Percentiles rank a stretch among this genome's conserved stretches.
Conservation (phyloP, 2,329 filamentous ascomycete species). For the Ceratocystis lukuohia region DNA sequence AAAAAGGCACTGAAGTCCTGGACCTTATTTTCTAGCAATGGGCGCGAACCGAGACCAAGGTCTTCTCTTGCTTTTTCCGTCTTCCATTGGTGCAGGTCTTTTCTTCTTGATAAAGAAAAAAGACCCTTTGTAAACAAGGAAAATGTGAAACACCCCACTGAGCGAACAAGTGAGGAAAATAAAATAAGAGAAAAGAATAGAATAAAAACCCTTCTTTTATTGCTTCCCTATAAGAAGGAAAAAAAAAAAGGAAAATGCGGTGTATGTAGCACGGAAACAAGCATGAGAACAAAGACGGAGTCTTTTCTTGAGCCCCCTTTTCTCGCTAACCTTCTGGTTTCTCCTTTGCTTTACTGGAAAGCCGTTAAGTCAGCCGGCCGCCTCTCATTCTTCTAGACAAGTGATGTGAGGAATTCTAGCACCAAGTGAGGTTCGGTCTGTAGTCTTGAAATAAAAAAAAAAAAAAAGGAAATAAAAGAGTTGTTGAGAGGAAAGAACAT, state of each 20-base stretch:
- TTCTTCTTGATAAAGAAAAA: constrained; percentile 10
- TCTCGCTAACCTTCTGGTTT: not conserved
- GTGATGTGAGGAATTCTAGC: too few relatives aligned
- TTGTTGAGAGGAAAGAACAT: not conserved
- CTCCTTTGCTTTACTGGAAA: not conserved
- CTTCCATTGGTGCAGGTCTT: not conserved
- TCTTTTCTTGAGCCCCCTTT: not conserved
- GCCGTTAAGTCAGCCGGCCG: too few relatives aligned
- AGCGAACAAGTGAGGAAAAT: not conserved
- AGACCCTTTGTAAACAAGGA: not conserved
- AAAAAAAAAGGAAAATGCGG: not conserved
- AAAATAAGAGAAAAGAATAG: not conserved
- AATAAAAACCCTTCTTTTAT: not conserved
- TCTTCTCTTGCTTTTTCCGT: not conserved
- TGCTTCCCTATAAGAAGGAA: not conserved
- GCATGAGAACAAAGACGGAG: not conserved
- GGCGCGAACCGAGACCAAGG: not conserved
- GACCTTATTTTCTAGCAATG: not conserved
- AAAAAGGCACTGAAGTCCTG: not conserved
- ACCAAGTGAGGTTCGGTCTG: not conserved
- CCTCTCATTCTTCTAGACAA: too few relatives aligned
- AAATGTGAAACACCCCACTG: not conserved
- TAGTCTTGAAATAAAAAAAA: not conserved
- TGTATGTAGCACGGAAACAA: not conserved
- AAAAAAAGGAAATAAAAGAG: not conserved